A percentile compares a stretch with the other conserved stretches of the same genome.
Conservation (phyloP, 768 basidiomycete species). For the Phanerodontia chrysosporium region DNA sequence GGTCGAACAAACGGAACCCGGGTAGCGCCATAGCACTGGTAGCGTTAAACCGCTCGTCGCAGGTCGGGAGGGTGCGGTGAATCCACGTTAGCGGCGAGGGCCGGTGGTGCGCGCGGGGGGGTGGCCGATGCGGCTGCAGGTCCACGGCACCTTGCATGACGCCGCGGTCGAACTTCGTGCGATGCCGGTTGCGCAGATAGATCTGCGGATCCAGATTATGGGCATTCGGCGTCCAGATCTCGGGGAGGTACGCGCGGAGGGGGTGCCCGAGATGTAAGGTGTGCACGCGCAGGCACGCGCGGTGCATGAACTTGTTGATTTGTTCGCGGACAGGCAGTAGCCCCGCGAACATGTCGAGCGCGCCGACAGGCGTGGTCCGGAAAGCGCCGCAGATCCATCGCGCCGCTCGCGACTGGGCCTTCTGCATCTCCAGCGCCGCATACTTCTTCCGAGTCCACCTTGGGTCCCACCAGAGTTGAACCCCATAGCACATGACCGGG, state of each 20-base stretch:
- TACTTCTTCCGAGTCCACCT: slow-evolving; percentile 4
- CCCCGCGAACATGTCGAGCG: slow-evolving; percentile 11
- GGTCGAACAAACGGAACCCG: background rate
- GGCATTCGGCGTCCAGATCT: background rate
- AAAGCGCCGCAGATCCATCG: slow-evolving; percentile 17
- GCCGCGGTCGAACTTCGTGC: too few relatives aligned
- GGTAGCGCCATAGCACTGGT: background rate
- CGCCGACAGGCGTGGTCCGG: slow-evolving; percentile 13
- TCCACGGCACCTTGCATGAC: too few relatives aligned
- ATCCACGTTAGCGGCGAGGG: background rate
- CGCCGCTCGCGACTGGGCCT: slow-evolving; percentile 12
- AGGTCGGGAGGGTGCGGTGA: background rate
- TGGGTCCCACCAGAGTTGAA: slow-evolving; percentile 17
- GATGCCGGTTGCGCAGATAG: background rate
- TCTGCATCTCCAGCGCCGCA: slow-evolving; percentile 5
- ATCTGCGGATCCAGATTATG: background rate
- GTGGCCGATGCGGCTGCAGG: too few relatives aligned
- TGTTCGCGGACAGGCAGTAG: slow-evolving; percentile 11
- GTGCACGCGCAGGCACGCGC: background rate
- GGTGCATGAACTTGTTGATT: slow-evolving; percentile 11
- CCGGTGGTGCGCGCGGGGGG: too few relatives aligned
- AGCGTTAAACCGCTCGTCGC: background rate
- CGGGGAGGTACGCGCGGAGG: background rate
- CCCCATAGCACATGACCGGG: slow-evolving; percentile 16
- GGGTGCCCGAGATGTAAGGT: slow-evolving; percentile 6